Conservation (phyloP, 2,329 filamentous ascomycete species). For the Reticulascus tulasneorum region DNA sequence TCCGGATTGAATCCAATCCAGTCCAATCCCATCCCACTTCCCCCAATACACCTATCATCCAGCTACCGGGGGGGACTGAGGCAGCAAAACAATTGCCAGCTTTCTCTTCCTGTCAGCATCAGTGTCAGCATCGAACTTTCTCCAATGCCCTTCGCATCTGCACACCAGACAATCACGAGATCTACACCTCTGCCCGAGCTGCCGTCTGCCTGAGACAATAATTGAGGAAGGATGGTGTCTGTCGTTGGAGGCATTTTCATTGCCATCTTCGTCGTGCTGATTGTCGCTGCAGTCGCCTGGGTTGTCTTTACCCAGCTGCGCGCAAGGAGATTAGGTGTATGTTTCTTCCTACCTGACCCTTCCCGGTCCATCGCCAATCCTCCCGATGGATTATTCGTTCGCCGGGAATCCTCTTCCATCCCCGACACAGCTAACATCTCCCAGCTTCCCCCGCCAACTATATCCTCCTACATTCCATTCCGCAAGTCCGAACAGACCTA, state of each 20-base stretch:
- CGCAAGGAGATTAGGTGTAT: constrained; percentile 66
- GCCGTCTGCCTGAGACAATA: no score
- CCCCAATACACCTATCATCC: no score
- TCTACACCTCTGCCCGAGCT: no score
- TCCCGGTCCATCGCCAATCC: not conserved
- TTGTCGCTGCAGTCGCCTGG: constrained; percentile 59
- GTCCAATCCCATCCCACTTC: no score
- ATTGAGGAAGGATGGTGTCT: constrained; percentile 50
- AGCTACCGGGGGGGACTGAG: no score
- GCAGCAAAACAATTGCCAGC: no score
- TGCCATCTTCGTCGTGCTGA: constrained; percentile 60
- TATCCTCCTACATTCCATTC: constrained; percentile 71
- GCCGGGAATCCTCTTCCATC: not conserved
- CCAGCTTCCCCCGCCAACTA: constrained; percentile 65
- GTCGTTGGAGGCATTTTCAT: constrained; percentile 68
- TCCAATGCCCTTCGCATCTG: no score
- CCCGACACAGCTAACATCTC: constrained; percentile 1
- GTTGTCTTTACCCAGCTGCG: constrained; percentile 68
- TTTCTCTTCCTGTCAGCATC: no score
- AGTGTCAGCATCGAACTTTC: no score
- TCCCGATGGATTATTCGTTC: not conserved
- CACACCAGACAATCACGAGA: no score
- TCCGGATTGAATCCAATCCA: no score
- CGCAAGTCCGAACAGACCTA: constrained; percentile 41
- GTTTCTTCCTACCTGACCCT: constrained; percentile 22